phyloP scores from a whole-genome alignment of 2,329 filamentous ascomycete genomes.

The Remersonia thermophila region DNA sequence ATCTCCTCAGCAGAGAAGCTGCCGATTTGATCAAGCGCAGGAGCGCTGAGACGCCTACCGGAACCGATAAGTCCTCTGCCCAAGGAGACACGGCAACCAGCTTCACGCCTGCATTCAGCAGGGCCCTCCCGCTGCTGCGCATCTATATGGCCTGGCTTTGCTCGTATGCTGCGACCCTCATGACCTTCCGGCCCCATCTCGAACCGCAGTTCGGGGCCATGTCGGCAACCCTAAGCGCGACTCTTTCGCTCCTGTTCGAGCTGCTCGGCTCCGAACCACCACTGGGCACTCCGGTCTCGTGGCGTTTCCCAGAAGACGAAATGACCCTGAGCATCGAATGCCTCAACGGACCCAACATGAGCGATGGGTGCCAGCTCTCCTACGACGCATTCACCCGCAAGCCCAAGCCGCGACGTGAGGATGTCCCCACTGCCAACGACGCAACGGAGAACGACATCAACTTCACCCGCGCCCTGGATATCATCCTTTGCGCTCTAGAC shows the following conservation, averaged over 20 bases:
- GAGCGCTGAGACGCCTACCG: constrained; percentile 28
- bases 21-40: constrained; percentile 31
- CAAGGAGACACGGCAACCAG: constrained; percentile 15
- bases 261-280: constrained; percentile 27
- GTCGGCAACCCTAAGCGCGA: constrained; percentile 33
- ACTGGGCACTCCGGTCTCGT: constrained; percentile 29
- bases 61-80: constrained; percentile 4
- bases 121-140: constrained; percentile 40
- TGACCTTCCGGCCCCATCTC: constrained; percentile 32
- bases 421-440: constrained; percentile 6
- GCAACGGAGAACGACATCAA: constrained; percentile 14
- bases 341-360: constrained; percentile 27
- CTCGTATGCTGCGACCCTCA: constrained; percentile 32
- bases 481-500: constrained; percentile 36
- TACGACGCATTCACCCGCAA: constrained; percentile 16
- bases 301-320: constrained; percentile 40
- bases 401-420: constrained; percentile 19
- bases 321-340: constrained; percentile 33
- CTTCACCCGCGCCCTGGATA: constrained; percentile 36
- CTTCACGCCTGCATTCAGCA: constrained; percentile 27
- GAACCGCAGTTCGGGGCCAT: constrained; percentile 34
- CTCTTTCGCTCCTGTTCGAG: constrained; percentile 37
- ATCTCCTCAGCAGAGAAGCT: constrained; percentile 58
- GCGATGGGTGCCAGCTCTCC: constrained; percentile 28
- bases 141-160: constrained; percentile 43